Evolutionary conservation across 2,329 filamentous ascomycete genomes (phyloP), one percentile per base, ranked within the genome.

Genomic region (Penicillium sp.): DNA sequence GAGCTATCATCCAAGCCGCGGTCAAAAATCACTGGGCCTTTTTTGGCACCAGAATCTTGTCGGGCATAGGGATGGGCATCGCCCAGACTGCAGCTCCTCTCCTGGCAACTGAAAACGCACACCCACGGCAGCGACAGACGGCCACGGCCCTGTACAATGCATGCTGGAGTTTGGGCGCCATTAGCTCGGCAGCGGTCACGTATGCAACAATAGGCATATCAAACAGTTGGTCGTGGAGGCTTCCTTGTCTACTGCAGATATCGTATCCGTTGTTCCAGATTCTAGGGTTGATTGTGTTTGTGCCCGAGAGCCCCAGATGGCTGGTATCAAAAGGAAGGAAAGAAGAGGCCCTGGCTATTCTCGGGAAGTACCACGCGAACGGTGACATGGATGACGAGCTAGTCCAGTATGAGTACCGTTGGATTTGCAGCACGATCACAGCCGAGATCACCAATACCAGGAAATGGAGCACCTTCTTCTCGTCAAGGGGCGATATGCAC

Each of bases 231-330:
- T 59, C 78, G 0, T 85, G 82, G 82, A 67, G 77, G 21, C 71
- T 80, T 15, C 81, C 82, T 1, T 74, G 80, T 21, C 67, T 79
- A 53, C 64, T 79, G 5, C 77, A 80, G 58, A 67, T 70, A 7
- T 69, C 68, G 1, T 68, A 73, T 29, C 69, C 68, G 15, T 57
- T 64, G 2, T 55, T 81, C 6, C 77, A 81, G 41, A 67, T 77
- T 32, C 22, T 72, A 26, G 65, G 73, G 24, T 69, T 51, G 12
- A 4, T 75, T 3, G 77, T 74, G 49, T 75, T 81, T 57, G 67
- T 83, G 1, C 81, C 82, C 0, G 81, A 84, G 58, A 81, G 77
- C 2, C 81, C 81, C 2, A 68, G 81, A 43, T 83, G 80, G 80
- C 71, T 83, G n/a, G 77, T 81, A 46, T 75, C 77, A 37, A 76